Conservation (phyloP, 768 basidiomycete species). For the Saitozyma sp. region DNA sequence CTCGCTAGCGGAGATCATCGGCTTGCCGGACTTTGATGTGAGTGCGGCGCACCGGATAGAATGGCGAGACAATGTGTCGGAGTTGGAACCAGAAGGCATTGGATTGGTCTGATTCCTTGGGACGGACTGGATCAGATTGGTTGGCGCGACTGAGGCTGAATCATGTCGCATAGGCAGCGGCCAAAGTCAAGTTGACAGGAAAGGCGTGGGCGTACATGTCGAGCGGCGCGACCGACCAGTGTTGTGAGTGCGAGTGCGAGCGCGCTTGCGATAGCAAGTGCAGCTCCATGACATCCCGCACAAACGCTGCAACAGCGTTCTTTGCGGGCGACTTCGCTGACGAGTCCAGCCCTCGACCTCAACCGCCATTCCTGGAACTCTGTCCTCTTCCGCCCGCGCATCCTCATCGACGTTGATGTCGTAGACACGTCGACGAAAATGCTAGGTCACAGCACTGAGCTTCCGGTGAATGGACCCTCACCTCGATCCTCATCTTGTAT, state of each 20-base stretch:
- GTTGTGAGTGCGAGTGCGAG: conserved; percentile 33
- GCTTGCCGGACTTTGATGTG: conserved; percentile 51
- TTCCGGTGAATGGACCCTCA: conserved; percentile 47
- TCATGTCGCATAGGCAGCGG: conserved; percentile 34
- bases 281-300: too few species aligned
- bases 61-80: background rate
- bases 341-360: conserved; percentile 31
- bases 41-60: conserved; percentile 5
- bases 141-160: background rate
- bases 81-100: background rate
- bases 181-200: conserved; percentile 35
- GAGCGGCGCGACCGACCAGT: conserved; percentile 50
- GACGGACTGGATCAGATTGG: too few species aligned
- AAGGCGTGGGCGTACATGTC: conserved; percentile 53
- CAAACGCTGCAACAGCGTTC: too few species aligned
- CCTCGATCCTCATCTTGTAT: background rate
- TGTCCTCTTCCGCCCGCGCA: conserved; percentile 52
- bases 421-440: conserved; percentile 48
- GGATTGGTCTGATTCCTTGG: too few species aligned
- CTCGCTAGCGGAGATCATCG: conserved; percentile 46
- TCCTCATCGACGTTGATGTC: conserved; percentile 47
- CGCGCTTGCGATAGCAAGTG: background rate
- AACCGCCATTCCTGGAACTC: conserved; percentile 43
- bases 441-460: conserved; percentile 46
- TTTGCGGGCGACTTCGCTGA: background rate